phyloP scores from a whole-genome alignment of 257 asterid species.

The Jacaranda mimosifolia region DNA sequence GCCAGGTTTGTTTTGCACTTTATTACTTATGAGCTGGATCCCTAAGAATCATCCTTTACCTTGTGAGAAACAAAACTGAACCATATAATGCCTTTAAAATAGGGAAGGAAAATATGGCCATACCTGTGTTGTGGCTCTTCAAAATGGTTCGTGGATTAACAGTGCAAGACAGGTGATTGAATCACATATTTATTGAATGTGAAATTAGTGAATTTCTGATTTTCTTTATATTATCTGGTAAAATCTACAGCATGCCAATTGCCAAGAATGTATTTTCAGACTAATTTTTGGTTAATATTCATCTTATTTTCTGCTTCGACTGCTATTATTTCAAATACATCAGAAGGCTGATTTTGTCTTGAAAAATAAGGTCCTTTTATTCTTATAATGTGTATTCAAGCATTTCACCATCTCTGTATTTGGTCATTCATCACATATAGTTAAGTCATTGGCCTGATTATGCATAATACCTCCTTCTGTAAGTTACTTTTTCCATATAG shows the following conservation, averaged over 20 bases:
- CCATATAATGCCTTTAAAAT: slow-evolving; percentile 40
- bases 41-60: slow-evolving; percentile 4
- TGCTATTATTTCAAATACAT: slow-evolving; percentile 14
- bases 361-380: not conserved
- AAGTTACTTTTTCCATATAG: too few relatives aligned
- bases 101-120: slow-evolving; percentile 94
- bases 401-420: not conserved
- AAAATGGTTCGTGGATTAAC: slow-evolving; percentile 71
- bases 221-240: not conserved
- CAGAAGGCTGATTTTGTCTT: slow-evolving; percentile 4
- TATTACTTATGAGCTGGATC: slow-evolving; percentile 14
- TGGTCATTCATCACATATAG: too few relatives aligned
- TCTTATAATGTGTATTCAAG: not conserved
- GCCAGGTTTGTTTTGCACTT: slow-evolving; percentile 58
- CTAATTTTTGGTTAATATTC: not conserved
- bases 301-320: not conserved
- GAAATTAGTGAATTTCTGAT: not conserved
- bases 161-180: slow-evolving; percentile 68
- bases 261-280: not conserved
- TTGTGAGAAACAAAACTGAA: slow-evolving; percentile 32
- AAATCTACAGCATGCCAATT: not conserved
- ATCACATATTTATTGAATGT: not conserved
- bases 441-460: not conserved
- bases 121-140: slow-evolving; percentile 91
- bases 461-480: not conserved